Percentiles rank a stretch among this genome's conserved stretches.
Conservation (phyloP, 1,139 yeast genomes). For the Yamadazyma conglobata region DNA sequence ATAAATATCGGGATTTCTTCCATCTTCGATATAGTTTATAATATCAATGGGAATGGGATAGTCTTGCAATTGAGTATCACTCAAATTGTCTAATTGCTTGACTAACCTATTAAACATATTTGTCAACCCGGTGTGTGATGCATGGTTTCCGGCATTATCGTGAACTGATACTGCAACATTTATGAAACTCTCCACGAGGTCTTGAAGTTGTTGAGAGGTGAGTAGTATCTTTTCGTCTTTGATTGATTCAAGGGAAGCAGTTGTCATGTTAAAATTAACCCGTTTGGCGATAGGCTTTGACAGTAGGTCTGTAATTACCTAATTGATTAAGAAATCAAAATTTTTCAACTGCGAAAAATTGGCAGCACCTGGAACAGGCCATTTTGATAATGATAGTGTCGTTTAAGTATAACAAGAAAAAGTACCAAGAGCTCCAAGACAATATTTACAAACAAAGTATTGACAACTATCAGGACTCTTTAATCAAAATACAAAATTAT, state of each 20-base stretch:
- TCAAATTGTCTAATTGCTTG: constrained; percentile 34
- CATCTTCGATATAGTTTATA: constrained; percentile 84
- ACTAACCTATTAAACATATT: constrained; percentile 42
- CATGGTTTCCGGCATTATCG: constrained; percentile 82
- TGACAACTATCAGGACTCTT: constrained; percentile 7
- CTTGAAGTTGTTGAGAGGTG: constrained; percentile 60
- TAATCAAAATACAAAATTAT: constrained; percentile 8
- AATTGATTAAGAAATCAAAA: not conserved
- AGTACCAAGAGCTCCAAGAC: constrained; percentile 3
- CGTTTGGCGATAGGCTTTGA: no score
- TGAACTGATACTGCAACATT: constrained; percentile 90
- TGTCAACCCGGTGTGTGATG: constrained; percentile 42
- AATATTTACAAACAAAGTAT: constrained; percentile 4
- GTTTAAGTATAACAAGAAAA: constrained; percentile 14
- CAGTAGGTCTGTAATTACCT: no score
- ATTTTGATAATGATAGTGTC: constrained; percentile 11
- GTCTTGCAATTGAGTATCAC: constrained; percentile 29
- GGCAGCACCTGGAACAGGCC: not conserved
- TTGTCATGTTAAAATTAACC: constrained; percentile 32
- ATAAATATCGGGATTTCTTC: constrained; percentile 94
- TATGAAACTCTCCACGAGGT: constrained; percentile 77
- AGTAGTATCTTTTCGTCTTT: constrained; percentile 28
- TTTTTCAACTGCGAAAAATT: constrained; percentile 3
- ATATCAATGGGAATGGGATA: constrained; percentile 73
- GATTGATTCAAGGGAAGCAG: constrained; percentile 25